Base-by-base conservation (phyloP, 139 green algal species). In the Haematococcus lacustris region DNA sequence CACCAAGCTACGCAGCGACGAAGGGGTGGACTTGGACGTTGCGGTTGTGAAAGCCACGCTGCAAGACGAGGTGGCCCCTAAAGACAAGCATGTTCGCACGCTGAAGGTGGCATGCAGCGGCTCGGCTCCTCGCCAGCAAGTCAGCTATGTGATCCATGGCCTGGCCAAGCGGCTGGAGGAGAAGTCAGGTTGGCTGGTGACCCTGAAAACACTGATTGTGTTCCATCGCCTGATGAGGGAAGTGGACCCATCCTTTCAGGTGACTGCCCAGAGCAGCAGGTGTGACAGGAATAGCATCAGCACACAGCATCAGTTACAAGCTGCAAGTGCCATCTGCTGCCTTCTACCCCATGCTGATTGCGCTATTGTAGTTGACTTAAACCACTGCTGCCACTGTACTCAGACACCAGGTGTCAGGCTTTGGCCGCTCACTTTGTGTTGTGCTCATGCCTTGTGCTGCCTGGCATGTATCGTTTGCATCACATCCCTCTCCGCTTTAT, bases 61-160 rank as follows among this genome's bases (percentile, higher is more conserved):
- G 33, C 78, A 90, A 28, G 88, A 94, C 30, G 87, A 92, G 68
- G 80, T 94, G 0, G 81, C 92, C 39, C 93, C 93, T 23, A 98
- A 98, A 75, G 93, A 98, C 82, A 98, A 98, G 83, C 93, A 98
- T 69, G 93, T 98, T 3, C 75, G 78, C n/a, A 92, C 80, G 28
- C 71, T 89, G 33, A 82, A 83, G 51, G 71, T 80, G 2, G 78
- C 75, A 0, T 84, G 78, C 76, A 64, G 25, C n/a, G 68, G 38
- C 0, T 59, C 74, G 23, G 51, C 74, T 2, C 70, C 71, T 1
- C 61, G 75, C 7, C 41, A 73, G 43, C 74, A 78, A 38, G 83
- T 88, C 9, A 80, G 83, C 53, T 86, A 81, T 30, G 74, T 82
- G 2, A 83, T 89, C 66, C 77, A 83, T 33, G 75, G 73, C n/a